phyloP scores from a whole-genome alignment of 2,329 filamentous ascomycete species.

The Microcyclospora tardicrescens region DNA sequence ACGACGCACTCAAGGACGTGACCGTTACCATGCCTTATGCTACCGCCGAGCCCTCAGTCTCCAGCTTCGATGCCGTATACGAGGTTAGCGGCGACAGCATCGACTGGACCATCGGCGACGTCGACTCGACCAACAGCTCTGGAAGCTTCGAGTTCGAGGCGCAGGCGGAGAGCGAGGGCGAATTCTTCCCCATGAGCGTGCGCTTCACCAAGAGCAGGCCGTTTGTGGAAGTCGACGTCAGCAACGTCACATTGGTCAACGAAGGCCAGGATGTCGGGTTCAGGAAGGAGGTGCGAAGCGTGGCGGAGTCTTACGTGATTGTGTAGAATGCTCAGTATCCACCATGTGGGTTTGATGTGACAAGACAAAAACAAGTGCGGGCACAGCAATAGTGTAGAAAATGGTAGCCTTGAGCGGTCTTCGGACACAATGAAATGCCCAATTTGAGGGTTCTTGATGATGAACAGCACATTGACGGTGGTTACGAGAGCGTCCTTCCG shows the following conservation, averaged over 20 bases:
- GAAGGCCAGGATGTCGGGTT: conserved; percentile 69
- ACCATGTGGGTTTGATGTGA: no score
- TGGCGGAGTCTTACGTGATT: conserved; percentile 63
- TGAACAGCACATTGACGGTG: no score
- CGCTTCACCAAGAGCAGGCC: conserved; percentile 76
- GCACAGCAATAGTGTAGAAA: no score
- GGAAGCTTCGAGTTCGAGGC: conserved; percentile 95
- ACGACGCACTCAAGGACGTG: conserved; percentile 66
- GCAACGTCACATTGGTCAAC: conserved; percentile 58
- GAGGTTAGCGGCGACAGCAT: conserved; percentile 85
- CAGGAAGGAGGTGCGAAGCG: conserved; percentile 67
- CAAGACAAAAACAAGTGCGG: no score
- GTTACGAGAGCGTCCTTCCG: no score
- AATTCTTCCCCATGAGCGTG: conserved; percentile 96
- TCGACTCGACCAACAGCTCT: conserved; percentile 68
- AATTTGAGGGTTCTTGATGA: no score
- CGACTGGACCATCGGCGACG: conserved; percentile 83
- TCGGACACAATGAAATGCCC: no score
- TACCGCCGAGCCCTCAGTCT: conserved; percentile 72
- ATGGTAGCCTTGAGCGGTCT: no score
- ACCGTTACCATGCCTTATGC: conserved; percentile 77
- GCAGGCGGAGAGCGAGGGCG: conserved; percentile 71
- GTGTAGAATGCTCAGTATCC: conserved; percentile 35
- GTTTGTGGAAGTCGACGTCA: conserved; percentile 87
- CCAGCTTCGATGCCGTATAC: conserved; percentile 87